Percentiles rank a stretch among this genome's conserved stretches.
These are phyloP conservation scores for Neospora caninum DNA, from an alignment of 169 alveolate genomes.

Conservation along the genomic window DNA sequence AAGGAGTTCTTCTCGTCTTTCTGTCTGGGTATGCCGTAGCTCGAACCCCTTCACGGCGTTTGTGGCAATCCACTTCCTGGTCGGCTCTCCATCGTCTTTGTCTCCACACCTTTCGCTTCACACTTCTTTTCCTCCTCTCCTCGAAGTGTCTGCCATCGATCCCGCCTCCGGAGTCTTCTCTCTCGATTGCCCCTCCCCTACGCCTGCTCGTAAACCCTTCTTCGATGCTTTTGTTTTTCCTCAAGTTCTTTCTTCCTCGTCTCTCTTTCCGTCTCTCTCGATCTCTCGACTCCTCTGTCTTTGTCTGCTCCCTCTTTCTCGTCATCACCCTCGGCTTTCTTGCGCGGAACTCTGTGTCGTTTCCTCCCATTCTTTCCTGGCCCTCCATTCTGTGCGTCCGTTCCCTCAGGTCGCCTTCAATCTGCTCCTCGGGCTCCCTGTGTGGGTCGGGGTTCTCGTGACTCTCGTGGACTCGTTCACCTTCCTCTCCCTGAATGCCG, in stretches of 20 bases:
- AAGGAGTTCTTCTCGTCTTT: too few relatives aligned
- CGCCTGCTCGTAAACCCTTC: too few relatives aligned
- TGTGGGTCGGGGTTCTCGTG: constrained; percentile 76
- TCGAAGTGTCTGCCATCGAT: neutral
- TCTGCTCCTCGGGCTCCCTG: constrained; percentile 74
- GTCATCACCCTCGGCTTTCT: neutral
- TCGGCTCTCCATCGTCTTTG: neutral
- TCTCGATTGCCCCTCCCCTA: neutral
- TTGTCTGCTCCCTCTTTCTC: neutral
- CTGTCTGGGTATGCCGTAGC: too few relatives aligned
- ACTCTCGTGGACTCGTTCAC: constrained; percentile 76
- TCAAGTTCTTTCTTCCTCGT: neutral
- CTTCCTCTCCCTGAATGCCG: constrained; percentile 69
- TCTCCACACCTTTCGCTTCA: neutral
- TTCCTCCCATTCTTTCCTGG: neutral
- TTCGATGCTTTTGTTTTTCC: neutral
- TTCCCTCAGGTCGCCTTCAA: constrained; percentile 68
- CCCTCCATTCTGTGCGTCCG: neutral
- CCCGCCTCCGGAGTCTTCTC: too few relatives aligned
- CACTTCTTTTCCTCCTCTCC: neutral
- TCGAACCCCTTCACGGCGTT: too few relatives aligned
- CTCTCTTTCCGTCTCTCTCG: neutral
- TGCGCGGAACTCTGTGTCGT: neutral
- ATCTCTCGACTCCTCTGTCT: neutral
- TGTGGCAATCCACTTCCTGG: too few relatives aligned